Percentiles rank a stretch among this genome's conserved stretches.
Evolutionary conservation across 768 basidiomycete genomes (phyloP).

Genomic region (Cantharellus cinnabarinus): DNA sequence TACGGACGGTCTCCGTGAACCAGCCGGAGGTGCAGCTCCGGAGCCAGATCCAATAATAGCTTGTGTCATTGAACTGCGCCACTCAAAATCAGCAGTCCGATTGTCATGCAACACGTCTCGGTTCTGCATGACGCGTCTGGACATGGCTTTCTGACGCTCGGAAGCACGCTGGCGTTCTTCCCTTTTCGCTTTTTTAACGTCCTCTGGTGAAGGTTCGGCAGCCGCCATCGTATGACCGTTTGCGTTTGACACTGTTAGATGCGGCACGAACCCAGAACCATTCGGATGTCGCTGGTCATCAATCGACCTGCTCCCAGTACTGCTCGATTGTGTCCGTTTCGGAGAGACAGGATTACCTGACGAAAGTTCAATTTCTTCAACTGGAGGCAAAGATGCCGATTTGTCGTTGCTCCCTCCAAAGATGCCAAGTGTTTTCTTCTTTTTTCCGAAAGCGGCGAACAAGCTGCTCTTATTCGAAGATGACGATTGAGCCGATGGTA

Average conservation of each 20-base stretch:
- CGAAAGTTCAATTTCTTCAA: conserved; percentile 40
- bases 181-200: conserved; percentile 58
- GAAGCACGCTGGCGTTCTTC: conserved; percentile 32
- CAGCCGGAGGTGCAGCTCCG: too few species aligned
- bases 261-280: neutral
- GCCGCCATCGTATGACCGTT: conserved; percentile 12
- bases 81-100: neutral
- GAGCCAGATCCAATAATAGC: too few species aligned
- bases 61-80: too few species aligned
- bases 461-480: neutral
- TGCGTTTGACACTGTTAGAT: neutral
- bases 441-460: neutral
- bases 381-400: conserved; percentile 28
- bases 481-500: neutral
- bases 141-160: neutral
- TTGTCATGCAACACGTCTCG: neutral
- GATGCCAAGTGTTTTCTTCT: neutral
- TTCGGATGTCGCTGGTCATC: conserved; percentile 21
- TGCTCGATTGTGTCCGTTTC: conserved; percentile 61
- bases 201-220: conserved; percentile 34
- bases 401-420: neutral
- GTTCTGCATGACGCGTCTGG: neutral
- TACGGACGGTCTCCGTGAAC: too few species aligned
- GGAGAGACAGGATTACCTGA: conserved; percentile 37
- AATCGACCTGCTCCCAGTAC: conserved; percentile 48